Base-by-base conservation (phyloP, 306 rosid genomes). In the Gillenia trifoliata region DNA sequence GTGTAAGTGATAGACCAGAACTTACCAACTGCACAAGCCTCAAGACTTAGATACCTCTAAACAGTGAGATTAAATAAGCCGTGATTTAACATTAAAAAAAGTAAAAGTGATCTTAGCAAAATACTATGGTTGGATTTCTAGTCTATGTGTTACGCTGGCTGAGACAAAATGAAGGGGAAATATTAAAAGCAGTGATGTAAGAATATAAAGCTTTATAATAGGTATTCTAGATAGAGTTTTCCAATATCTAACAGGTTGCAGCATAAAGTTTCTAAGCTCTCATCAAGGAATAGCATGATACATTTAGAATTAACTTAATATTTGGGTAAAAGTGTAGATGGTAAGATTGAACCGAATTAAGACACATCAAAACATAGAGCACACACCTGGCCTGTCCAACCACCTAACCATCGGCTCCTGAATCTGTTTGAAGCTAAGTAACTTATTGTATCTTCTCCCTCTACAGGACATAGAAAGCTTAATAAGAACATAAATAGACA, bases 391-490 rank as follows among this genome's bases (percentile, higher is more conserved):
- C 56, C 61, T 78, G 93, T 73, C 93, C 97, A 92, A 25, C 95
- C 97, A 66, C 91, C 97, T 70, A 92, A 66, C 96, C 97, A 89
- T 66, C 97, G 90, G 81, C 97, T 92, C 72, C 86, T 80, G 75
- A 88, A 92, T 85, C 88, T 83, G 45, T 86, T 77, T 3, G 80
- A 79, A 83, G 78, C 75, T 40, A 69, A 49, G 75, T 65, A 63
- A 70, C 77, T 52, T 33, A 26, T 76, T 81, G 38, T 40, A 50
- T 83, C 77, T 66, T 81, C 82, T n/a, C 65, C 74, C 70, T 69
- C 91, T 85, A 75, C 33, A 26, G 17, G 59, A 78, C 57, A 30
- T 30, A 20, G n/a, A 70, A 50, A 70, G n/a, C 28, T 5, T 49
- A 11, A 29, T 70, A 50, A 31, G 41, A 71, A 71, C 19, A 66